Evolutionary conservation across 192 early-diverging fungal species (phyloP).

Genomic region (Coemansia umbellata): DNA sequence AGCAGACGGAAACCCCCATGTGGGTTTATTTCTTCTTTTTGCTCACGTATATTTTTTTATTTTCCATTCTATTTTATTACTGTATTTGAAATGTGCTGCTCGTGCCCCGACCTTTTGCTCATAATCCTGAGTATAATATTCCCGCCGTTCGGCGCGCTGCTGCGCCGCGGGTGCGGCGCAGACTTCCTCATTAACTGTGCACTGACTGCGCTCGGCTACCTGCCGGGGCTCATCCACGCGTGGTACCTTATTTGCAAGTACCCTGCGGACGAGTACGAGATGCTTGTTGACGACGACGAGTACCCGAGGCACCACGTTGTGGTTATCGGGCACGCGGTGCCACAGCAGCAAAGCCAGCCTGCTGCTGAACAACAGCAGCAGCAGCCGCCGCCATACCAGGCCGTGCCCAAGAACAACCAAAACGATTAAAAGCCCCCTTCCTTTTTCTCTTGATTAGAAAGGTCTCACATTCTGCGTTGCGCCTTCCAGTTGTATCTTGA

Average conservation of each 20-base stretch:
- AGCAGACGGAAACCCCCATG: no score
- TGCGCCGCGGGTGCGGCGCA: slow-evolving; percentile 58
- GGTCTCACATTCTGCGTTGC: no score
- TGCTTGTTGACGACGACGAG: slow-evolving; percentile 45
- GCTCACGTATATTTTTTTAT: neutral
- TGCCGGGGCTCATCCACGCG: slow-evolving; percentile 70
- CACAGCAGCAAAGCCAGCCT: neutral
- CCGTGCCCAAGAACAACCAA: slow-evolving; percentile 14
- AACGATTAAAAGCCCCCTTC: neutral
- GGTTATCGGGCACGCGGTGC: slow-evolving; percentile 20
- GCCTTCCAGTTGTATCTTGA: no score
- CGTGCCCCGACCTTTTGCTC: slow-evolving; percentile 44
- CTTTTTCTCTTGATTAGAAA: neutral
- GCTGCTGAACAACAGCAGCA: slow-evolving; percentile 10
- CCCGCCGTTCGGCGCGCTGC: slow-evolving; percentile 62
- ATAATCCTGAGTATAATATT: slow-evolving; percentile 52
- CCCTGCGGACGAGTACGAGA: slow-evolving; percentile 45
- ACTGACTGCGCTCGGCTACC: slow-evolving; percentile 66
- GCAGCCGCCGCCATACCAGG: slow-evolving; percentile 35
- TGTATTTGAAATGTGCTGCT: slow-evolving; percentile 40
- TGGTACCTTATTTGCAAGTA: slow-evolving; percentile 64
- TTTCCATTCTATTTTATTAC: slow-evolving; percentile 1
- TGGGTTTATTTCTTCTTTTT: neutral
- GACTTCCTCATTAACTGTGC: slow-evolving; percentile 71
- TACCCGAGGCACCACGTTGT: slow-evolving; percentile 29